phyloP scores from a whole-genome alignment of 73 alveolate species.

The Effrenium voratum region DNA sequence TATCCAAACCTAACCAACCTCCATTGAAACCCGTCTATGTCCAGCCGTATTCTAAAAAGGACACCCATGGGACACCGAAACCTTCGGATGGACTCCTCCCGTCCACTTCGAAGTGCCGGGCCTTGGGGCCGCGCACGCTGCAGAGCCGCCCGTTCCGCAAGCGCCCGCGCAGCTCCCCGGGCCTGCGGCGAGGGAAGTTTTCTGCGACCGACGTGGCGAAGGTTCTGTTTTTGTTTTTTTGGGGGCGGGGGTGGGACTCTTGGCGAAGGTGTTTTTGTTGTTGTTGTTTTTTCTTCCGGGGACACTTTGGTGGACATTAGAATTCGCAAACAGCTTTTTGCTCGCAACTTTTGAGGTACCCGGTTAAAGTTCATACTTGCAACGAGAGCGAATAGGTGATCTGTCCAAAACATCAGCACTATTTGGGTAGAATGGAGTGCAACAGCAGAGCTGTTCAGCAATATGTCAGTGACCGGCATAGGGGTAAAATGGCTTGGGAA shows the following conservation, averaged over 20 bases:
- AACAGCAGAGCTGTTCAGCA: too few relatives aligned
- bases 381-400: too few relatives aligned
- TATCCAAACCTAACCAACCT: too few relatives aligned
- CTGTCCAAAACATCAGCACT: too few relatives aligned
- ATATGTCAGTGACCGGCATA: too few relatives aligned
- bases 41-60: background rate
- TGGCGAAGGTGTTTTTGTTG: background rate
- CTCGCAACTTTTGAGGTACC: too few relatives aligned
- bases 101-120: background rate
- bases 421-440: too few relatives aligned
- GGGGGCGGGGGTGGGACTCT: background rate
- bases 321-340: too few relatives aligned
- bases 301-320: background rate
- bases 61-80: background rate
- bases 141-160: constrained; percentile 49
- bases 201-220: background rate
- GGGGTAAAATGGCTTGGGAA: too few relatives aligned
- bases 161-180: constrained; percentile 25
- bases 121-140: background rate
- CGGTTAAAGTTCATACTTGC: too few relatives aligned
- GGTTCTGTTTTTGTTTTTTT: background rate
- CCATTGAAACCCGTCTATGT: too few relatives aligned
- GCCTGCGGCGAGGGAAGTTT: background rate
- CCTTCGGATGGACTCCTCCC: background rate
- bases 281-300: background rate